Percentiles rank a stretch among this genome's conserved stretches.
phyloP scores from a whole-genome alignment of 768 basidiomycete species.

The Hygrocybe coccinea region DNA sequence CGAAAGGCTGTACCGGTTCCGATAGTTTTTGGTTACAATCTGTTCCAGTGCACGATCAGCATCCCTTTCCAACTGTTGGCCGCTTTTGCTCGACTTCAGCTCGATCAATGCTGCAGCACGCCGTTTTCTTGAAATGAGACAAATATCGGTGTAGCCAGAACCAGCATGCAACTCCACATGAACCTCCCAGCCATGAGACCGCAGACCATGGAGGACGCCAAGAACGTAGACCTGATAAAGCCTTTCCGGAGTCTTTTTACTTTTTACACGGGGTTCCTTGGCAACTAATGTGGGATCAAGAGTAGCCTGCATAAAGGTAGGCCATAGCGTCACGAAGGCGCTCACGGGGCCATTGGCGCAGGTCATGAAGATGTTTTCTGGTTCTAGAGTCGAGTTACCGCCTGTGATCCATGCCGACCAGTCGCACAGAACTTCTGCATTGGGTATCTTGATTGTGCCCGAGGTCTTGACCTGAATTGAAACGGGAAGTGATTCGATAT shows the following conservation, averaged over 20 bases:
- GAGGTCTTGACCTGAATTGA: conserved; percentile 10
- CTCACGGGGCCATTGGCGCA: conserved; percentile 11
- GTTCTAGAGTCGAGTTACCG: neutral
- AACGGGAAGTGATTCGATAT: conserved; percentile 6
- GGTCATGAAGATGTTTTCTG: conserved; percentile 5
- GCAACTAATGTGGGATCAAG: conserved; percentile 8
- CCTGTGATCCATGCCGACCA: conserved; percentile 12
- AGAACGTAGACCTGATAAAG: conserved; percentile 9
- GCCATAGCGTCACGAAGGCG: conserved; percentile 9
- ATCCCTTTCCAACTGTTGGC: conserved; percentile 9
- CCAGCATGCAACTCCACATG: conserved; percentile 5
- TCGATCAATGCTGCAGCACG: conserved; percentile 10
- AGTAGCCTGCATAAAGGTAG: conserved; percentile 11
- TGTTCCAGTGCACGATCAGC: conserved; percentile 10
- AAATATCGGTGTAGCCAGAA: conserved; percentile 4
- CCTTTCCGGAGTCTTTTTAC: conserved; percentile 8
- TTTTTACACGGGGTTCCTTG: conserved; percentile 7
- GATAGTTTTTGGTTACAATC: conserved; percentile 10
- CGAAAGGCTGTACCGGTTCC: conserved; percentile 8
- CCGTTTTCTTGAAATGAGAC: conserved; percentile 5
- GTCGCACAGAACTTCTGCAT: conserved; percentile 11
- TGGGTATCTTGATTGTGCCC: conserved; percentile 12
- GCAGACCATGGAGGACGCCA: conserved; percentile 8
- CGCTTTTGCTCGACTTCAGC: conserved; percentile 11
- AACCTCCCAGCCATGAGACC: conserved; percentile 8